Evolutionary conservation across 192 early-diverging fungal species (phyloP), one percentile per base, ranked within the genome.

Genomic region (Backusella psychrophila): DNA sequence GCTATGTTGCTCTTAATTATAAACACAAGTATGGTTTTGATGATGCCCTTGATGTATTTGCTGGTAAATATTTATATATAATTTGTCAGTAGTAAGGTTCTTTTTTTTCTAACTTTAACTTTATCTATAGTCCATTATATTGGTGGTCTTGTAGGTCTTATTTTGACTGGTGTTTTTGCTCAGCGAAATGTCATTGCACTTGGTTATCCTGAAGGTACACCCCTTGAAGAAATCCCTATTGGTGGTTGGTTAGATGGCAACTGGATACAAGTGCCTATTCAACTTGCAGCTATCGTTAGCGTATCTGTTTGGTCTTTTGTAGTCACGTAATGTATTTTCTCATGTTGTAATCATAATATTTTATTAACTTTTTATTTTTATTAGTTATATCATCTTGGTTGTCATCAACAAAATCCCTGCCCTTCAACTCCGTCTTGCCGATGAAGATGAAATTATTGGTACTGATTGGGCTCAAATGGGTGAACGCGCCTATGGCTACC

Each of bases 81-180:
- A 81, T 82, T 3, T 82, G 74, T 36, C 39, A 35, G 2, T 52
- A 39, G 3, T 56, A n/a, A 21, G 14, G 33, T 33, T 33, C 2
- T 33, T 33, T 9, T 66, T 6, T 2, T 41, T 39, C 5, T 39
- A 39, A 39, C 38, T 12, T 71, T 7, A 35, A 35, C 35, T 42
- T 14, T 70, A 3, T n/a, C 2, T 2, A 15, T 17, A 76, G 86
- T 91, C 14, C 95, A 94, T 78, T 93, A 90, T 41, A 83, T 92
- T 53, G 91, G 90, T 49, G 93, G 93, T 36, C 71, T 90, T 66
- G 86, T 95, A 56, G 96, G 96, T 1, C 90, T 91, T 49, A 49
- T 98, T 66, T 85, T 97, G 65, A 96, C 95, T 14, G 96, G 94
- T 59, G 81, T 97, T 41, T 97, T 98, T 87, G 94, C 95, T 71